These are phyloP conservation scores for Striga hermonthica DNA, from an alignment of 305 asterid species.

Conservation along the genomic window DNA sequence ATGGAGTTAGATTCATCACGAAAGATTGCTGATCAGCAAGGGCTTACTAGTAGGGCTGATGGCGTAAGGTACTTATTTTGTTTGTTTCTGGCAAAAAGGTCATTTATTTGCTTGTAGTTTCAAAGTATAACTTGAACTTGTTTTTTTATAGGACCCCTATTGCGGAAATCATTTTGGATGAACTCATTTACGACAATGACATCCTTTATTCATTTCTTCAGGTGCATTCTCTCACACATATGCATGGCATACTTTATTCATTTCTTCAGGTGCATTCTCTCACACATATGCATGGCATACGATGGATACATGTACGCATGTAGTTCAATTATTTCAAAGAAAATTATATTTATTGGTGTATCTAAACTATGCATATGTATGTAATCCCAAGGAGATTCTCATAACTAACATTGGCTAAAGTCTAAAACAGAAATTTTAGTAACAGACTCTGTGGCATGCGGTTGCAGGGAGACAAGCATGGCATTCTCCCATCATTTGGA, in stretches of 20 bases:
- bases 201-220: slow-evolving; percentile 63
- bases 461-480: neutral
- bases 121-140: slow-evolving; percentile 28
- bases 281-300: slow-evolving; percentile 8
- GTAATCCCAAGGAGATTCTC: neutral
- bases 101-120: slow-evolving; percentile 3
- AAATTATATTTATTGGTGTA: neutral
- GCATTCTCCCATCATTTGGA: neutral
- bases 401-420: neutral
- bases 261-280: too few relatives aligned
- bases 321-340: neutral
- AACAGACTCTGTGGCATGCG: neutral
- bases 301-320: neutral
- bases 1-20: slow-evolving; percentile 80
- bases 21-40: slow-evolving; percentile 58
- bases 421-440: neutral
- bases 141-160: slow-evolving; percentile 64
- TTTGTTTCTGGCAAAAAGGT: slow-evolving; percentile 13
- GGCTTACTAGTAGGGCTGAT: slow-evolving; percentile 76
- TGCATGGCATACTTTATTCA: neutral
- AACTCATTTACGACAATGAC: slow-evolving; percentile 54
- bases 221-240: slow-evolving; percentile 46
- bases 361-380: neutral
- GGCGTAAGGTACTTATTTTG: slow-evolving; percentile 56
- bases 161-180: slow-evolving; percentile 74